phyloP scores from a whole-genome alignment of 2,329 filamentous ascomycete genomes.

The Microthyrium microscopicum region DNA sequence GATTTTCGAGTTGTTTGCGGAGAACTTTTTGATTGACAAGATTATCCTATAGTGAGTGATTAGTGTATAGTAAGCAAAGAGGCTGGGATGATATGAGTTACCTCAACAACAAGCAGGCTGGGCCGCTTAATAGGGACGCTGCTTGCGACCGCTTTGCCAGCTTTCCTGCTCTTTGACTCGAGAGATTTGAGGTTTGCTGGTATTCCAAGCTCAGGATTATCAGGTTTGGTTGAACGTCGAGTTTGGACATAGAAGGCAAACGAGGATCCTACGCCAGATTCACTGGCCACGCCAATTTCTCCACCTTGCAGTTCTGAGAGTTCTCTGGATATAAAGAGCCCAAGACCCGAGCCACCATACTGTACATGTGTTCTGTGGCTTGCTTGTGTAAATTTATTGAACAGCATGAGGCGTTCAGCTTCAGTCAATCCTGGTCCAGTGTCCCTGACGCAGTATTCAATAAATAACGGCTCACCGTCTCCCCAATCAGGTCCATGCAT shows the following conservation, averaged over 20 bases:
- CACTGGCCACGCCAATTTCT: slow-evolving; percentile 56
- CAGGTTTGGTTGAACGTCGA: slow-evolving; percentile 28
- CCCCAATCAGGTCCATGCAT: slow-evolving; percentile 48
- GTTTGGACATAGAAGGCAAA: slow-evolving; percentile 65
- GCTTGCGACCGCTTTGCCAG: not conserved
- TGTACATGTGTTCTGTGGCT: slow-evolving; percentile 60
- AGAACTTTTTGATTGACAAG: slow-evolving; percentile 33
- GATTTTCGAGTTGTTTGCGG: slow-evolving; percentile 31
- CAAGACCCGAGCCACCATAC: slow-evolving; percentile 64
- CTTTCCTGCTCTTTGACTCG: slow-evolving; percentile 4
- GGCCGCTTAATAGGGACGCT: slow-evolving; percentile 14
- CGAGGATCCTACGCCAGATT: slow-evolving; percentile 51
- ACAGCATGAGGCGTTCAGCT: slow-evolving; percentile 57
- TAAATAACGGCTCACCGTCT: slow-evolving; percentile 44
- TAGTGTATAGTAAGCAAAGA: not conserved
- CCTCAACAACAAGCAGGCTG: not conserved
- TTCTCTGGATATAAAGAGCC: slow-evolving; percentile 61
- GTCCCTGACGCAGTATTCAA: slow-evolving; percentile 60
- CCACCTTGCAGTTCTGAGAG: slow-evolving; percentile 70
- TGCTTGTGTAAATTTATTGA: slow-evolving; percentile 65
- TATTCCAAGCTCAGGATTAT: slow-evolving; percentile 3
- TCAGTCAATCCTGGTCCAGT: slow-evolving; percentile 58
- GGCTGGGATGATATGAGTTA: slow-evolving; percentile 5
- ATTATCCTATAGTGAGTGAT: slow-evolving; percentile 14
- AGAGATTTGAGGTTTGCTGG: slow-evolving; percentile 5